Conservation (phyloP, 164 flowering plant genomes). For the Paratinospora sagittata region DNA sequence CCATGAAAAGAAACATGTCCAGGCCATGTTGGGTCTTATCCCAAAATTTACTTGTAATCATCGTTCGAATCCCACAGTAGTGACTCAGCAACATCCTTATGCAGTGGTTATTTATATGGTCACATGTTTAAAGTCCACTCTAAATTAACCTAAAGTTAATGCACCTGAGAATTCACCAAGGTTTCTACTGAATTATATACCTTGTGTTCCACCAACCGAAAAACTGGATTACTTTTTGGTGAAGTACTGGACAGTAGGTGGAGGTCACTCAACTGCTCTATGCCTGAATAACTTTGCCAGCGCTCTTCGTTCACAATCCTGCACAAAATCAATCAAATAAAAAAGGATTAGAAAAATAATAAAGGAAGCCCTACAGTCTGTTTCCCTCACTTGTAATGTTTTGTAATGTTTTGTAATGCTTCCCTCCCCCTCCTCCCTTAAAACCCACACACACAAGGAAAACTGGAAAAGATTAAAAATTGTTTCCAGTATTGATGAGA, state of each 20-base stretch:
- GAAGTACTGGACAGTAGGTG: slow-evolving; percentile 9
- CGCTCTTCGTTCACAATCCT: slow-evolving; percentile 97
- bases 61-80: too few relatives aligned
- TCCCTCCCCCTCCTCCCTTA: neutral
- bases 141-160: neutral
- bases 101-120: too few relatives aligned
- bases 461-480: neutral
- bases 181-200: neutral
- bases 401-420: too few relatives aligned
- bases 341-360: neutral
- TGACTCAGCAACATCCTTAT: too few relatives aligned
- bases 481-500: neutral
- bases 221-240: neutral
- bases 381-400: neutral
- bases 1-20: too few relatives aligned
- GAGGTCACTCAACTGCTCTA: slow-evolving; percentile 30
- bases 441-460: neutral
- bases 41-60: too few relatives aligned
- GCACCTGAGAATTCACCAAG: neutral
- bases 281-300: slow-evolving; percentile 69
- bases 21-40: too few relatives aligned
- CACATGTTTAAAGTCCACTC: too few relatives aligned
- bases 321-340: slow-evolving; percentile 13
- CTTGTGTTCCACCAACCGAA: neutral
- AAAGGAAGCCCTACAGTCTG: neutral